Conservation (phyloP, 495 filamentous ascomycete genomes). For the Neurospora sublineolata region DNA sequence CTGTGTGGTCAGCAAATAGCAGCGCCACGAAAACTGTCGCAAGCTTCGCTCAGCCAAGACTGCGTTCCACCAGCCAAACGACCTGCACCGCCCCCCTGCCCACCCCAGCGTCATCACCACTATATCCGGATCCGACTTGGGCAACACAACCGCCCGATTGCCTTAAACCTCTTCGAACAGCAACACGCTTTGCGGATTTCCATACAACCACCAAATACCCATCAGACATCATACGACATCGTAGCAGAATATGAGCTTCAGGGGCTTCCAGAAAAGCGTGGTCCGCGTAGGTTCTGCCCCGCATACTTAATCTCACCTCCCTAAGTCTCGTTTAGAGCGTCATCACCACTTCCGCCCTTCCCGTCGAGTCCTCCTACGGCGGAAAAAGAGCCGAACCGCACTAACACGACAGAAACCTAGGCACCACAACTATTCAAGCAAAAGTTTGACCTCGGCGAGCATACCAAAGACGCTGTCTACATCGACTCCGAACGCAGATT, state of each 20-base stretch:
- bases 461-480: slow-evolving; percentile 90
- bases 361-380: neutral
- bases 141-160: neutral
- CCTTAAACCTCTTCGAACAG: neutral
- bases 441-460: slow-evolving; percentile 88
- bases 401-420: slow-evolving; percentile 25
- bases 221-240: neutral
- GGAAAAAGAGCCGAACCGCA: neutral
- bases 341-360: neutral
- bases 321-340: neutral
- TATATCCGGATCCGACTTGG: neutral
- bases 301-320: neutral
- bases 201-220: neutral
- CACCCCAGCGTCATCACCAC: neutral
- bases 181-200: neutral
- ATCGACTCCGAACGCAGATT: slow-evolving; percentile 91
- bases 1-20: neutral
- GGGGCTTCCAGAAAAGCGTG: slow-evolving; percentile 85
- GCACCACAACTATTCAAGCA: slow-evolving; percentile 85
- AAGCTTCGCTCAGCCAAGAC: neutral
- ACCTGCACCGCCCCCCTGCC: neutral
- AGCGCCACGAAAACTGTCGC: neutral
- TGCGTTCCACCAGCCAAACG: neutral
- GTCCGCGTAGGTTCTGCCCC: slow-evolving; percentile 48
- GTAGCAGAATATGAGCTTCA: slow-evolving; percentile 71